Percentiles rank a stretch among this genome's conserved stretches.
Conservation (phyloP, 345 rosid genomes). For the Euphorbia lathyris region DNA sequence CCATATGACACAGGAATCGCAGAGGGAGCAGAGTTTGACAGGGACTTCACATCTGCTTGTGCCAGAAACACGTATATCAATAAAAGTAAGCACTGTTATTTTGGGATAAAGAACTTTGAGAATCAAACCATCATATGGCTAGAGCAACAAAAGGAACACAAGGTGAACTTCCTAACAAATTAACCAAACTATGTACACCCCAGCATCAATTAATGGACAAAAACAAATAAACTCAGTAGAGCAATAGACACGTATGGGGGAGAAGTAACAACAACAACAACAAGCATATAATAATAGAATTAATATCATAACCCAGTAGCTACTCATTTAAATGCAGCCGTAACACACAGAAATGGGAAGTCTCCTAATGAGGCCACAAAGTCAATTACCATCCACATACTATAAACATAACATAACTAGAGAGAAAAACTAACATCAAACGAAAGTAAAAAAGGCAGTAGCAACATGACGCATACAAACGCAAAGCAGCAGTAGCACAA, state of each 20-base stretch:
- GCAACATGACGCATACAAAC: not conserved
- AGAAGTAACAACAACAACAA: not conserved
- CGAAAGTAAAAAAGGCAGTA: not conserved
- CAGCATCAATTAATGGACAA: not conserved
- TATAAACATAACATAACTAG: not conserved
- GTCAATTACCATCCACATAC: not conserved
- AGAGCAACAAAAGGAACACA: not conserved
- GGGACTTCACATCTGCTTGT: slow-evolving; percentile 53
- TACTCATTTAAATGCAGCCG: not conserved
- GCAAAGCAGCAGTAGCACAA: not conserved
- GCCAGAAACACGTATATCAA: not conserved
- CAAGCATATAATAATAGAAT: not conserved
- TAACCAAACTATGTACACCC: no score
- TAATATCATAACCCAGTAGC: not conserved
- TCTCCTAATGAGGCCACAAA: not conserved
- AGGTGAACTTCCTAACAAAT: not conserved
- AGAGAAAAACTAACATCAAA: not conserved
- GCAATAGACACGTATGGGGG: not conserved
- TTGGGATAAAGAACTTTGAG: no score
- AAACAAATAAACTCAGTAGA: not conserved
- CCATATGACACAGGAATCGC: slow-evolving; percentile 64
- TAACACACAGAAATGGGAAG: not conserved
- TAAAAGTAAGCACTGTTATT: not conserved
- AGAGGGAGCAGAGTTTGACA: slow-evolving; percentile 44
- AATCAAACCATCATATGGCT: not conserved